Percentiles rank a stretch among this genome's conserved stretches.
These are phyloP conservation scores for Solanum lycopersicoides DNA, from an alignment of 257 asterid species.

Conservation along the genomic window DNA sequence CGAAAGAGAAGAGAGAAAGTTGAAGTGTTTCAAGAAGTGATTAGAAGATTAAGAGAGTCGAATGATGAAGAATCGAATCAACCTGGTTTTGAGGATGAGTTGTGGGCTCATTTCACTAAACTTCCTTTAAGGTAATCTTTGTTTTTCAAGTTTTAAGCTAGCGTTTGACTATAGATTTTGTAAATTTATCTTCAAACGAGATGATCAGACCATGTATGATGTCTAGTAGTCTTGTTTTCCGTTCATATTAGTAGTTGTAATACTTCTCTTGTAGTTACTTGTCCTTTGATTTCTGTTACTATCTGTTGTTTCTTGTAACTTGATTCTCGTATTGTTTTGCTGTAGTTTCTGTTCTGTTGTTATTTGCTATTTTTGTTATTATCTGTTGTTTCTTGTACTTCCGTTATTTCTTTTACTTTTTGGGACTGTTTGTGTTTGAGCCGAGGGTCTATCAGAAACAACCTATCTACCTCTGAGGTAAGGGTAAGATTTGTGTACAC, in stretches of 20 bases:
- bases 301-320: neutral
- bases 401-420: no score
- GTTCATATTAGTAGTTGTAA: neutral
- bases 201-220: neutral
- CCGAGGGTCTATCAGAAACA: neutral
- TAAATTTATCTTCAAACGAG: neutral
- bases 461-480: neutral
- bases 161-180: neutral
- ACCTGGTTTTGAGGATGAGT: constrained; percentile 70
- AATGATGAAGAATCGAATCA: constrained; percentile 38
- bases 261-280: neutral
- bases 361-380: neutral
- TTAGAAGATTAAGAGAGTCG: constrained; percentile 49
- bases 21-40: constrained; percentile 61
- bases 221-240: neutral
- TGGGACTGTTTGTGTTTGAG: neutral
- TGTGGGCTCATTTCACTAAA: constrained; percentile 71
- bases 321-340: neutral
- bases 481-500: neutral
- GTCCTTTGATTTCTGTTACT: neutral
- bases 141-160: neutral
- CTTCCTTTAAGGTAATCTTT: constrained; percentile 63
- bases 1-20: constrained; percentile 55
- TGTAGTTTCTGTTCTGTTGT: neutral
- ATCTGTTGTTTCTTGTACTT: neutral